Conservation (phyloP, 2,329 filamentous ascomycete species). For the Trichoderma asperellum region DNA sequence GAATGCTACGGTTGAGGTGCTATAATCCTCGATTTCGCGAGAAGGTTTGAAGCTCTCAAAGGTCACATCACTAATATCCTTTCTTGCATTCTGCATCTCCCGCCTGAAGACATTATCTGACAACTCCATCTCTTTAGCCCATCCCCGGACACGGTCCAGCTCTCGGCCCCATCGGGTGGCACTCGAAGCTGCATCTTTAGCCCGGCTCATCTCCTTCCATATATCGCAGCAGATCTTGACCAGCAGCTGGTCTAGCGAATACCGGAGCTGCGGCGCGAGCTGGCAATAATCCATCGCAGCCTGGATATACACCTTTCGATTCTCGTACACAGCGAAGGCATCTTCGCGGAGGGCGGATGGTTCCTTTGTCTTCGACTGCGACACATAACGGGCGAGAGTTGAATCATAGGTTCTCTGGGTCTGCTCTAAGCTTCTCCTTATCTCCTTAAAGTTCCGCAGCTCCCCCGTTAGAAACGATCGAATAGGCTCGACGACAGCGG, state of each 20-base stretch:
- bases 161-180: constrained; percentile 74
- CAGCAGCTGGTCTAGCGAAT: constrained; percentile 81
- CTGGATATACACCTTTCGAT: constrained; percentile 85
- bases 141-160: constrained; percentile 89
- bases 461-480: constrained; percentile 77
- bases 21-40: constrained; percentile 91
- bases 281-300: constrained; percentile 93
- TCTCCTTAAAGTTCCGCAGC: constrained; percentile 83
- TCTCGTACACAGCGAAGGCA: constrained; percentile 93
- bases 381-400: constrained; percentile 77
- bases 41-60: constrained; percentile 76
- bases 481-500: constrained; percentile 78
- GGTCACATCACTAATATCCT: constrained; percentile 79
- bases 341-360: constrained; percentile 89
- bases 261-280: constrained; percentile 81
- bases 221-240: constrained; percentile 84
- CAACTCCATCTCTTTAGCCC: constrained; percentile 91
- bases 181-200: constrained; percentile 66
- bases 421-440: constrained; percentile 72
- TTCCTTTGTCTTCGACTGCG: constrained; percentile 91
- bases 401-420: constrained; percentile 85
- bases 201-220: constrained; percentile 81
- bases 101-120: constrained; percentile 82
- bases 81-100: constrained; percentile 77
- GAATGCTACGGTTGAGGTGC: constrained; percentile 85